Conservation (phyloP, 1,139 yeast species). For the Wickerhamomyces sp. region DNA sequence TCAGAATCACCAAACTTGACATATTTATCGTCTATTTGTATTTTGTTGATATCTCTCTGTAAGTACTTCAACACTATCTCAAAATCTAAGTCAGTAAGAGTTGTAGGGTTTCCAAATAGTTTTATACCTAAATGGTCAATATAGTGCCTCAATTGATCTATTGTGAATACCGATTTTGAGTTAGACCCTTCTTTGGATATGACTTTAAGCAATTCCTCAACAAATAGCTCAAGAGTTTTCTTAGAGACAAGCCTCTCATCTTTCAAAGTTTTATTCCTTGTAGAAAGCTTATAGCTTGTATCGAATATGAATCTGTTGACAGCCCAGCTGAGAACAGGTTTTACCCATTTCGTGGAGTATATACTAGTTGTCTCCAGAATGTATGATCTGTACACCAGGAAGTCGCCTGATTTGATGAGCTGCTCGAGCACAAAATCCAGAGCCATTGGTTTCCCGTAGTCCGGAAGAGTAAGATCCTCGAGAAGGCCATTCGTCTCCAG, state of each 20-base stretch:
- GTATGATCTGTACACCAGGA: conserved; percentile 27
- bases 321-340: conserved; percentile 24
- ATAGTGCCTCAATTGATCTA: conserved; percentile 8
- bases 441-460: conserved; percentile 31
- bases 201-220: conserved; percentile 5
- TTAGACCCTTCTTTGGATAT: conserved; percentile 2
- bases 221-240: conserved; percentile 13
- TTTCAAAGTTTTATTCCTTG: conserved; percentile 13
- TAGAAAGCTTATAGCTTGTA: conserved; percentile 18
- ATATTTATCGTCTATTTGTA: conserved; percentile 11
- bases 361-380: conserved; percentile 12
- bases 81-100: conserved; percentile 16
- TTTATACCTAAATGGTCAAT: conserved; percentile 5
- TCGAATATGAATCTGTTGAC: conserved; percentile 20
- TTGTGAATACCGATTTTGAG: conserved; percentile 14
- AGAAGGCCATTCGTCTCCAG: conserved; percentile 25
- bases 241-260: conserved; percentile 17
- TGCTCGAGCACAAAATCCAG: conserved; percentile 32
- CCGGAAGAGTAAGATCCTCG: conserved; percentile 24
- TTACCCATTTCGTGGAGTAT: conserved; percentile 20
- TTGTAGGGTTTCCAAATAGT: conserved; percentile 1
- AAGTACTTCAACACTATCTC: conserved; percentile 18
- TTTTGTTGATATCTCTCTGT: conserved; percentile 15
- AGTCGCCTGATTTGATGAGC: conserved; percentile 25
- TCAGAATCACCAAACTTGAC: conserved; percentile 18